Evolutionary conservation across 257 asterid species (phyloP), one percentile per base, ranked within the genome.

Genomic region (Scutellaria barbata): DNA sequence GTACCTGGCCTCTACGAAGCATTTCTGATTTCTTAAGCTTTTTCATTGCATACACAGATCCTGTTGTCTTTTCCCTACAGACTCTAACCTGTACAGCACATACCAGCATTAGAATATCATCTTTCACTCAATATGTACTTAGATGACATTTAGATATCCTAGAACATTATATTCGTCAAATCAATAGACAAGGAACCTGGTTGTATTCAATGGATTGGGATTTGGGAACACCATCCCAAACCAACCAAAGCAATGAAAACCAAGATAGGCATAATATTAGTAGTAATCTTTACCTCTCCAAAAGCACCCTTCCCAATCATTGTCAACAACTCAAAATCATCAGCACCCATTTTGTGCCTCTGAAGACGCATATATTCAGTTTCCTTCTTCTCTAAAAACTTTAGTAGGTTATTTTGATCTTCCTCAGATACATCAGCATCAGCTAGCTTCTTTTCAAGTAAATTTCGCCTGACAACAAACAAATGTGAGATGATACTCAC

Each of bases 1-100:
- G 66, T 81, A 95, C 97, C 98, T 94, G 99, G 77, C 99, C 99
- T 87, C 99, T 87, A 50, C 99, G 96, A 73, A 94, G 98, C 97
- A 94, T 94, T 83, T 94, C 99, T 45, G 96, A 83, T 89, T 94
- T 94, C 88, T 88, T 94, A 33, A 94, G 98, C 85, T 94, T 94
- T 81, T 94, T 94, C 98, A 94, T 94, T 46, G 98, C 98, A 78
- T 89, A 94, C 37, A 87, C 98, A n/a, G 87, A 86, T 52, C 93
- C 96, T 7, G 98, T 86, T 63, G 90, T 86, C 84, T 81, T 94
- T 84, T 94, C 99, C 71, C 95, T 94, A 80, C 99, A 94, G 67
- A 94, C 81, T 85, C 98, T 85, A 46, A 94, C 99, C 99, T 94
- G 85, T 52, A 78, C 60, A 66, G 37, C 58, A 65, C 76, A 71